A percentile compares a stretch with the other conserved stretches of the same genome.
phyloP scores from a whole-genome alignment of 169 alveolate species.

The Cryptosporidium baileyi region DNA sequence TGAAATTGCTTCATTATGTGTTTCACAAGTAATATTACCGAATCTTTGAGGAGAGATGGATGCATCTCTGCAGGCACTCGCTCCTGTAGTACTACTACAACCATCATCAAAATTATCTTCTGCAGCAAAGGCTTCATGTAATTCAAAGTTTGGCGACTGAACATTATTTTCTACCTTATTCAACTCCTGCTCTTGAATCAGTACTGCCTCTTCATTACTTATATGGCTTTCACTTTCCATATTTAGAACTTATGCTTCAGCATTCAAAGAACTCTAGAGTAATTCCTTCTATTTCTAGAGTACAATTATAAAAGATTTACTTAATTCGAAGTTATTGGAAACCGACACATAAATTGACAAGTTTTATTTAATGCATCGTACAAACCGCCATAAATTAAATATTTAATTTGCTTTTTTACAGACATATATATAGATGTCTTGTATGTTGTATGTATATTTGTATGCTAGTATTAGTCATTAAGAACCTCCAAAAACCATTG shows the following conservation, averaged over 20 bases:
- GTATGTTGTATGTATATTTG: constrained; percentile 66
- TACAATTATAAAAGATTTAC: too few species aligned
- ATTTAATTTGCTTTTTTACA: constrained; percentile 19
- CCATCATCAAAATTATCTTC: constrained; percentile 64
- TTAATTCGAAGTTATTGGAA: background rate
- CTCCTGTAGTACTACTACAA: constrained; percentile 69
- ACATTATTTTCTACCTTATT: constrained; percentile 13
- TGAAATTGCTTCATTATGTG: background rate
- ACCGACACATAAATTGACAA: constrained; percentile 70
- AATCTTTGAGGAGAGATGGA: constrained; percentile 63
- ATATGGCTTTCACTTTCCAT: constrained; percentile 70
- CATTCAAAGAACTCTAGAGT: constrained; percentile 52
- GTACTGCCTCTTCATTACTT: constrained; percentile 49
- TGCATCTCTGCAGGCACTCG: constrained; percentile 61
- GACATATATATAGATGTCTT: constrained; percentile 71
- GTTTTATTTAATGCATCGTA: constrained; percentile 60
- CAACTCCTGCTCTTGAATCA: constrained; percentile 63
- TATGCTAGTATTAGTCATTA: constrained; percentile 63
- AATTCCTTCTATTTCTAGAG: background rate
- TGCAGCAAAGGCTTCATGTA: constrained; percentile 19
- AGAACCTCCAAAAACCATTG: constrained; percentile 33
- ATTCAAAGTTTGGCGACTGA: constrained; percentile 68
- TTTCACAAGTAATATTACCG: background rate
- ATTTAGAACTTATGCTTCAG: constrained; percentile 12
- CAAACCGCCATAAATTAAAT: constrained; percentile 33